Evolutionary conservation across 257 asterid genomes (phyloP).

Genomic region (Echites panduratus): DNA sequence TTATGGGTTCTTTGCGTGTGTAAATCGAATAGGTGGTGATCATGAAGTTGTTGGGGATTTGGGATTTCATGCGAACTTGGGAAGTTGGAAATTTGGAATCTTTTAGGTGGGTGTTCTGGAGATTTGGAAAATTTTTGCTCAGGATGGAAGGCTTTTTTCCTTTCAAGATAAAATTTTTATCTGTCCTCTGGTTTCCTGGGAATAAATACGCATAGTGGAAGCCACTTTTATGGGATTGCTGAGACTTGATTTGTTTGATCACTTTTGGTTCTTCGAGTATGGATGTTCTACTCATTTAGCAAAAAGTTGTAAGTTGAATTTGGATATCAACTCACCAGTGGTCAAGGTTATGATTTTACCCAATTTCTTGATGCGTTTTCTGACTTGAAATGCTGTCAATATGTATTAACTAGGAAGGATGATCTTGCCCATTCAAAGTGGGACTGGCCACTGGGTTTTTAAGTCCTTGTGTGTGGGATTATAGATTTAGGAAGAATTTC

Average conservation of each 20-base stretch:
- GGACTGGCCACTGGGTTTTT: not conserved
- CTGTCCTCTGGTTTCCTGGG: not conserved
- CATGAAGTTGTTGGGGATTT: not conserved
- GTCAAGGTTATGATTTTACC: not conserved
- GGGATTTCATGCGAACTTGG: not conserved
- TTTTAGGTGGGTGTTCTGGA: not conserved
- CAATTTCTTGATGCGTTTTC: not conserved
- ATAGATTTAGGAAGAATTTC: not conserved
- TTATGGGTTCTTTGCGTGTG: not conserved
- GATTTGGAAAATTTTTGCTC: not conserved
- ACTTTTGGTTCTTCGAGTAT: not conserved
- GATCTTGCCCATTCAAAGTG: not conserved
- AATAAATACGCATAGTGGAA: not conserved
- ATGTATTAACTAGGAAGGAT: not conserved
- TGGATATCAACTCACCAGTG: not conserved
- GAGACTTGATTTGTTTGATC: too few relatives aligned
- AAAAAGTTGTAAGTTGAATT: not conserved
- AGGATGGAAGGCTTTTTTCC: not conserved
- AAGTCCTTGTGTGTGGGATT: not conserved
- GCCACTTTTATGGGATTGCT: too few relatives aligned
- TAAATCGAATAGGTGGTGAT: not conserved
- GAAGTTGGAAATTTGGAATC: conserved; percentile 2
- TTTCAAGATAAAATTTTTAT: not conserved
- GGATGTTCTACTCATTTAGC: not conserved
- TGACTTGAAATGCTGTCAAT: not conserved